Base-by-base conservation (phyloP, 805 yeast genomes). In the Blastobotrys peoriensis region DNA sequence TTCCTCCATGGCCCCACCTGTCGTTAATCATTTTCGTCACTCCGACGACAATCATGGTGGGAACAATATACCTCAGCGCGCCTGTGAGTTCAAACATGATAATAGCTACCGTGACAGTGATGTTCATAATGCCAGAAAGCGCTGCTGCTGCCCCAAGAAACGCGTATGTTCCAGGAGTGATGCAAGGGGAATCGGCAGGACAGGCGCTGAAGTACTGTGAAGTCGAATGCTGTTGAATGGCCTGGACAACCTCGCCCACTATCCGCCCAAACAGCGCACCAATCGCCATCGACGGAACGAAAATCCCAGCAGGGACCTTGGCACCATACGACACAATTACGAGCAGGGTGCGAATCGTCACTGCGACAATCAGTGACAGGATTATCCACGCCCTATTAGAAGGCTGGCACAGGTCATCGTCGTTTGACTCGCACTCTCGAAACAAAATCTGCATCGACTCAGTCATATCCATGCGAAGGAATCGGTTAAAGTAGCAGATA, bases 81-180 rank as follows among this genome's bases (percentile, higher is more conserved):
- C 98, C 99, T 0, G 99, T 93, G 44, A 93, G 67, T 65, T 93
- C 82, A 65, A 88, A 86, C 95, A 93, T 88, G 35, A 94, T 83
- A 13, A 93, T 86, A 1, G 89, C 98, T 17, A 91, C 97, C 0
- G 98, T 82, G 6, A 93, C 81, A 0, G 96, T 86, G 48, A 93
- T 68, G 58, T 91, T 89, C 20, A 97, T 93, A 28, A 93, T 91
- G 2, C 99, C 99, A 61, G 94, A 80, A 37, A 93, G 70, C 0
- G 96, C 84, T 2, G 97, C 95, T 0, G 91, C 98, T 0, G 99
- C 97, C 3, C 98, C 99, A 22, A 93, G 68, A 52, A 91, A 84
- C 0, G 98, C 96, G 63, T 91, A 93, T 0, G 96, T 84, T 0
- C 98, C 98, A 0, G 97, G 93, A 8, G 88, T 86, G 27, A 93